Base-by-base conservation (phyloP, 352 stramenopile genomes). In the Pythium rishiriense region DNA sequence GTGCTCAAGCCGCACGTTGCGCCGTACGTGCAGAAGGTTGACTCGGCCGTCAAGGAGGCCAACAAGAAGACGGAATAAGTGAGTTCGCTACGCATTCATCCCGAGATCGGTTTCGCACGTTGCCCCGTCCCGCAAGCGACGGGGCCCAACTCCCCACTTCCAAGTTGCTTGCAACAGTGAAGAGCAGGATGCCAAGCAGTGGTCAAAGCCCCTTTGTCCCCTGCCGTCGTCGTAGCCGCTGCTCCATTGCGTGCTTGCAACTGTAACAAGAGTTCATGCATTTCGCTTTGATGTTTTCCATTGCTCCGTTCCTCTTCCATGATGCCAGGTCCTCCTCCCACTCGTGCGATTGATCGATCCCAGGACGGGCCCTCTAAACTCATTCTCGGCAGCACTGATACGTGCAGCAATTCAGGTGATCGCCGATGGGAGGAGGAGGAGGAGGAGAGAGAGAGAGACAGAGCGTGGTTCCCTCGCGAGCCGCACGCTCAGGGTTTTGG, bases 1-100 rank as follows among this genome's bases (percentile, higher is more conserved):
- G 42, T 91, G 25, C 87, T 95, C 64, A 93, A 95, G 78, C 86
- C 86, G 50, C 85, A 95, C 74, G 70, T 95, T 55, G 74, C 76
- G 24, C 81, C 83, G 25, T 84, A 94, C 72, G 74, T 94, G 25
- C 63, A 66, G 39, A 64, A 79, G 63, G 84, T 93, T 39, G 82
- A 94, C 69, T 73, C 76, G 28, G 81, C 78, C 24, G 71, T 91
- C 25, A 82, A 87, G 69, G 74, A 75, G 42, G 76, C 78, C 41
- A 73, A 69, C 22, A 68, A 75, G 58, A 89, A 88, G 79, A 75
- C 68, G 51, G 61, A 77, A 26, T 79, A 84, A 78, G 60, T 29
- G 46, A 47, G 9, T 47, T 19, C 46, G 26, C n/a, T 8, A 50
- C 37, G 9, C 22, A 6, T 29, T 51, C 4, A 1, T 39, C 21